Evolutionary conservation across 352 stramenopile species (phyloP).

Genomic region (Thraustochytrium sp.): DNA sequence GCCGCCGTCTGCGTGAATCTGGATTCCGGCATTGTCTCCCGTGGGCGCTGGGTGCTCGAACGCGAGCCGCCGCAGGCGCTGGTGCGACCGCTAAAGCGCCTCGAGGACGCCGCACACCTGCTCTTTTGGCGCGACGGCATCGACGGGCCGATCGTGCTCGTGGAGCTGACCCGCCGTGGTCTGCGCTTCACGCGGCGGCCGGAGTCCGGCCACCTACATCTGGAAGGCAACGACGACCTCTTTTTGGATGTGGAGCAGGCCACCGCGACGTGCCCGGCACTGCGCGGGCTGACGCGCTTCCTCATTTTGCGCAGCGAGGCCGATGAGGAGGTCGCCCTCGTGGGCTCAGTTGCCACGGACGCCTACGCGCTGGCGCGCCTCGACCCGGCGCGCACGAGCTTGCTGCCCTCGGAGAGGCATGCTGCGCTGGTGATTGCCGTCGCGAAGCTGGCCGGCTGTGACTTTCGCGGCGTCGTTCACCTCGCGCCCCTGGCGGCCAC

Average conservation of each 20-base stretch:
- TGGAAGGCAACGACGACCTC: neutral
- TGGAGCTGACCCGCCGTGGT: neutral
- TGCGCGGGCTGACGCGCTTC: neutral
- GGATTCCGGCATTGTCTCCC: too few relatives aligned
- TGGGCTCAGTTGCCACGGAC: neutral
- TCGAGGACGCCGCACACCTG: too few relatives aligned
- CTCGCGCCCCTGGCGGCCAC: neutral
- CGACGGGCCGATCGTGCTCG: too few relatives aligned
- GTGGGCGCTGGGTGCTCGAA: too few relatives aligned
- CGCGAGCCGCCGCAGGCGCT: too few relatives aligned
- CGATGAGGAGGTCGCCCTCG: neutral
- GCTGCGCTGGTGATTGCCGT: neutral
- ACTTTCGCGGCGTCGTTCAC: neutral
- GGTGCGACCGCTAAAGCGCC: too few relatives aligned
- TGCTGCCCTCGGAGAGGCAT: neutral
- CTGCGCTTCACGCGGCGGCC: neutral
- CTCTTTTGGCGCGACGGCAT: too few relatives aligned
- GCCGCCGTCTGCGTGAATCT: too few relatives aligned
- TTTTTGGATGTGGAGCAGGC: neutral
- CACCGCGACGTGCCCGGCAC: neutral
- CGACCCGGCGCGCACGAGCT: neutral
- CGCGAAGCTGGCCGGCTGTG: neutral
- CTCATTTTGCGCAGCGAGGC: neutral
- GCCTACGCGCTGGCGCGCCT: neutral
- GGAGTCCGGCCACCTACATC: neutral